Evolutionary conservation across 805 yeast genomes (phyloP).

Genomic region (Zygosaccharomyces lentus): DNA sequence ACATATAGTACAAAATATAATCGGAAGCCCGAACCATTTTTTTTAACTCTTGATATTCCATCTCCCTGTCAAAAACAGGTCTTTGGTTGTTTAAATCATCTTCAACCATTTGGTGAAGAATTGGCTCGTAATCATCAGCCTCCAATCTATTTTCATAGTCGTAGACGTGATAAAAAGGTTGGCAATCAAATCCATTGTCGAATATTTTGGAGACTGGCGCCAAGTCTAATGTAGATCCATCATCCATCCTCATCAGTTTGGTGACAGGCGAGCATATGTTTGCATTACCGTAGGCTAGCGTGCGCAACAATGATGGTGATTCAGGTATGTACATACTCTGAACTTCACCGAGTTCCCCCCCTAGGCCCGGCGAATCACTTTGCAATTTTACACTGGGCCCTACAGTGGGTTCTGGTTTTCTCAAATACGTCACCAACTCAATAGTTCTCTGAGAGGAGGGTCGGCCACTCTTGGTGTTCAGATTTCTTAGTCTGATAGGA

Average conservation of each 20-base stretch:
- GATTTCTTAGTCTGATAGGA: constrained; percentile 9
- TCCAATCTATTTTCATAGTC: constrained; percentile 24
- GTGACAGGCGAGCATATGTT: neutral
- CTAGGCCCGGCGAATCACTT: neutral
- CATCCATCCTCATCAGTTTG: constrained; percentile 1
- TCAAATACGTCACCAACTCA: constrained; percentile 12
- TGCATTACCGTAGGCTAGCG: constrained; percentile 1
- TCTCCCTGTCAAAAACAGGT: constrained; percentile 24
- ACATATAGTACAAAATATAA: constrained; percentile 21
- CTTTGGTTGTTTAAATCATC: constrained; percentile 15
- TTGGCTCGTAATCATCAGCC: constrained; percentile 19
- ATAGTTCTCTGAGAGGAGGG: constrained; percentile 6
- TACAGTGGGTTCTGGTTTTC: constrained; percentile 14
- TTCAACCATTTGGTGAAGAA: constrained; percentile 18
- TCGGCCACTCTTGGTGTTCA: constrained; percentile 1
- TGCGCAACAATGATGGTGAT: constrained; percentile 13
- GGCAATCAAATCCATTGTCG: constrained; percentile 17
- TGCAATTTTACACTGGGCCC: constrained; percentile 5
- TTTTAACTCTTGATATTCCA: constrained; percentile 24
- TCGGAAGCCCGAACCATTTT: constrained; percentile 14
- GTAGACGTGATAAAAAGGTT: constrained; percentile 20
- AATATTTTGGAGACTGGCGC: constrained; percentile 5
- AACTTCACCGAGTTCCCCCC: constrained; percentile 7
- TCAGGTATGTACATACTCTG: constrained; percentile 11
- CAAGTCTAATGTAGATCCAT: constrained; percentile 3